Evolutionary conservation across 163 green algal species (phyloP).

Genomic region (Chlamydomonas reinhardtii): DNA sequence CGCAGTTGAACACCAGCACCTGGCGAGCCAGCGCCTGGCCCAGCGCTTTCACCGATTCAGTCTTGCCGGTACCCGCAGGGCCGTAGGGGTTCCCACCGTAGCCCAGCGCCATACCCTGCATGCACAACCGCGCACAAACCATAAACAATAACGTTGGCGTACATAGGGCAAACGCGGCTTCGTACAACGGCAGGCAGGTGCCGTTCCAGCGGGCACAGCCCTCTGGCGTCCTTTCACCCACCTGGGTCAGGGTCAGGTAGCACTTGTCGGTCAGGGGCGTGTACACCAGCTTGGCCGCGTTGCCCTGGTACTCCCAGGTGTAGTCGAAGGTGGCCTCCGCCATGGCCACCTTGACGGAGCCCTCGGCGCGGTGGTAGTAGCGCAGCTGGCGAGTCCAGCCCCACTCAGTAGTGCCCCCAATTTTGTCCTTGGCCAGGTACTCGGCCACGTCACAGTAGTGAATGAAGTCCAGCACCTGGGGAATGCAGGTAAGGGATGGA

Average conservation of each 20-base stretch:
- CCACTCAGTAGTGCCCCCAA: slow-evolving; percentile 71
- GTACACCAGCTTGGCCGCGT: slow-evolving; percentile 85
- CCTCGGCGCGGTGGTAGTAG: slow-evolving; percentile 70
- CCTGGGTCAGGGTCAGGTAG: slow-evolving; percentile 89
- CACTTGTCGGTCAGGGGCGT: slow-evolving; percentile 90
- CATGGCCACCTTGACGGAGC: slow-evolving; percentile 69
- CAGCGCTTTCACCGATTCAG: slow-evolving; percentile 90
- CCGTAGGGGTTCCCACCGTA: slow-evolving; percentile 89
- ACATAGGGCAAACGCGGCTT: too few relatives aligned
- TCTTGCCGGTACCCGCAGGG: slow-evolving; percentile 92
- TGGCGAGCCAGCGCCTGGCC: slow-evolving; percentile 82
- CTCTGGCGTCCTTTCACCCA: background rate
- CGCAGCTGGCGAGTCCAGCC: slow-evolving; percentile 80
- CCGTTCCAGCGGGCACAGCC: too few relatives aligned
- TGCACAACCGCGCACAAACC: too few relatives aligned
- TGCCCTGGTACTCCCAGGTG: slow-evolving; percentile 88
- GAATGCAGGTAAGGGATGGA: background rate
- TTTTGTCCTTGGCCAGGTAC: slow-evolving; percentile 58
- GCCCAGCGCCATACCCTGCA: slow-evolving; percentile 80
- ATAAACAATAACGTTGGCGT: too few relatives aligned
- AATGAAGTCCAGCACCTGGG: slow-evolving; percentile 88
- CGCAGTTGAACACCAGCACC: slow-evolving; percentile 92
- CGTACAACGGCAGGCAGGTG: too few relatives aligned
- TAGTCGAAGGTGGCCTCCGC: slow-evolving; percentile 82
- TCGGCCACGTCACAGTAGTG: slow-evolving; percentile 85